These are phyloP conservation scores for Paxillus ammoniavirescens DNA, from an alignment of 768 basidiomycete species.

Conservation along the genomic window DNA sequence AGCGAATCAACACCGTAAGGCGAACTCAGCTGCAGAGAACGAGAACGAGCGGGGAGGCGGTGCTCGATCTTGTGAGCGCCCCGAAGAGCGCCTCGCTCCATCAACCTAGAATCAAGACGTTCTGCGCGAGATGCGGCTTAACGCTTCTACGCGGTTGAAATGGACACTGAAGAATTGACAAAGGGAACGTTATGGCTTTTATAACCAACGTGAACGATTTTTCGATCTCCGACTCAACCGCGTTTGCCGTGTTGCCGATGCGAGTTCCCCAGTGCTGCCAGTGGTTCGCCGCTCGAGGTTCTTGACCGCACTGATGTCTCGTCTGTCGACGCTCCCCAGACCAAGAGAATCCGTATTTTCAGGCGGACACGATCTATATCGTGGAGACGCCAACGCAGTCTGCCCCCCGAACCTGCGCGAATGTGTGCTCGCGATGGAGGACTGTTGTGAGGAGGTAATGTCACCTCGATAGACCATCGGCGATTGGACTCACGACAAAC, in stretches of 20 bases:
- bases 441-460: conserved; percentile 75
- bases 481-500: conserved; percentile 1
- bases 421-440: conserved; percentile 76
- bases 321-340: conserved; percentile 46
- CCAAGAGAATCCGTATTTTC: conserved; percentile 69
- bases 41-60: conserved; percentile 36
- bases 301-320: conserved; percentile 35
- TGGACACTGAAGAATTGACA: conserved; percentile 54
- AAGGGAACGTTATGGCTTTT: conserved; percentile 25
- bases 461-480: neutral
- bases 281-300: neutral
- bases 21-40: conserved; percentile 44
- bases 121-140: conserved; percentile 42
- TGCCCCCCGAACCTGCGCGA: conserved; percentile 74
- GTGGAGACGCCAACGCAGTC: conserved; percentile 58
- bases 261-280: conserved; percentile 2
- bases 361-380: conserved; percentile 62
- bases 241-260: conserved; percentile 13
- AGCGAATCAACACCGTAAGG: conserved; percentile 55
- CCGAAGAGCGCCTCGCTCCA: conserved; percentile 67
- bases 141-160: conserved; percentile 65
- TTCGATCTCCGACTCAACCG: conserved; percentile 29
- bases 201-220: conserved; percentile 12
- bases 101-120: conserved; percentile 68
- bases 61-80: conserved; percentile 52